phyloP scores from a whole-genome alignment of 148 eudicot species.

The Vaccinium darrowii region DNA sequence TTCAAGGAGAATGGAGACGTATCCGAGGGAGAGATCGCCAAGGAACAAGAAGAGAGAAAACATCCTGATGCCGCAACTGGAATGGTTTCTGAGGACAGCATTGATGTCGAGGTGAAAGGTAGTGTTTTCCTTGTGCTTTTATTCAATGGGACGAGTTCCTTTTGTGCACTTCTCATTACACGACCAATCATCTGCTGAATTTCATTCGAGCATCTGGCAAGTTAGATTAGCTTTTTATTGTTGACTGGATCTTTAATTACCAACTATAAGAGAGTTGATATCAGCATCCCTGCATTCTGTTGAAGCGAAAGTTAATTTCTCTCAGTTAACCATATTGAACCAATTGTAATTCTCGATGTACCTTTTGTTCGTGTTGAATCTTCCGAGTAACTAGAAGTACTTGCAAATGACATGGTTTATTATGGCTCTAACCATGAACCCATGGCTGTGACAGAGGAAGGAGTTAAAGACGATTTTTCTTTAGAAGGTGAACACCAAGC shows the following conservation, averaged over 20 bases:
- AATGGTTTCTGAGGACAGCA: conserved; percentile 10
- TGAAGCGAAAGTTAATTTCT: not conserved
- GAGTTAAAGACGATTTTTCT: not conserved
- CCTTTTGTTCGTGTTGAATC: conserved; percentile 7
- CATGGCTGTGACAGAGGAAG: not conserved
- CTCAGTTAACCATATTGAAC: not conserved
- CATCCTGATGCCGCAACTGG: conserved; percentile 4
- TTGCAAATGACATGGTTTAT: not conserved
- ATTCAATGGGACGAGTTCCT: not conserved
- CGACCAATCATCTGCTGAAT: not conserved
- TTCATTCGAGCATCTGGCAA: not conserved
- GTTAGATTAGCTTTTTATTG: conserved; percentile 5
- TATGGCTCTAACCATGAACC: conserved; percentile 8
- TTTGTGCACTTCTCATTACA: not conserved
- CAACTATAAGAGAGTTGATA: not conserved
- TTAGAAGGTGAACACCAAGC: conserved; percentile 3
- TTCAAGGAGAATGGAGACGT: conserved; percentile 12
- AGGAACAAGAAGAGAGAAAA: conserved; percentile 3
- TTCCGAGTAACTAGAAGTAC: not conserved
- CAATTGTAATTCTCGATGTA: not conserved
- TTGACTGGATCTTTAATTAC: not conserved
- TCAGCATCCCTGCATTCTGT: not conserved
- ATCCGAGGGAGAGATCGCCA: not conserved
- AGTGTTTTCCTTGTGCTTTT: conserved; percentile 14
- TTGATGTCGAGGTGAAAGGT: conserved; percentile 18